phyloP scores from a whole-genome alignment of 345 rosid genomes.

The Linum usitatissimum region DNA sequence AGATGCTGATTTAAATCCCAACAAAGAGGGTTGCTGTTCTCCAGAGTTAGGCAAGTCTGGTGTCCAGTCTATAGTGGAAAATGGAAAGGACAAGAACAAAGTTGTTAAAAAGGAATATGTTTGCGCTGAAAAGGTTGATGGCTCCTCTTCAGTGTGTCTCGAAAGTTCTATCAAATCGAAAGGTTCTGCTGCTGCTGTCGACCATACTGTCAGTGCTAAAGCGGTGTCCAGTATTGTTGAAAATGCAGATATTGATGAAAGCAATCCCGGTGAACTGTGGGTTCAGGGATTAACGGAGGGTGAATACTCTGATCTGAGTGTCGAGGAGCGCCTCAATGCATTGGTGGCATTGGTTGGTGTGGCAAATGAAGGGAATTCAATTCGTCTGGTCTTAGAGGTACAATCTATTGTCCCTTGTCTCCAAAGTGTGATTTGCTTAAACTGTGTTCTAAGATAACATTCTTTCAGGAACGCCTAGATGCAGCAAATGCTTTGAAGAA shows the following conservation, averaged over 20 bases:
- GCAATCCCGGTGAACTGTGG: conserved; percentile 68
- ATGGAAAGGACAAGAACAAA: conserved; percentile 25
- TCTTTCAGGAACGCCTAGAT: conserved; percentile 80
- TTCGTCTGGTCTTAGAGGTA: conserved; percentile 64
- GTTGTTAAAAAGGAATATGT: conserved; percentile 24
- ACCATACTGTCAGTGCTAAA: conserved; percentile 18
- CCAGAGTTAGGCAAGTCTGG: conserved; percentile 15
- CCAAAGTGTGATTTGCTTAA: conserved; percentile 6
- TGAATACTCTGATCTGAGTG: conserved; percentile 62
- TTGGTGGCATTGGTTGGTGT: conserved; percentile 63
- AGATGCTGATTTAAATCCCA: conserved; percentile 34
- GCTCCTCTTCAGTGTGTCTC: conserved; percentile 23
- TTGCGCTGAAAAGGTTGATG: conserved; percentile 19
- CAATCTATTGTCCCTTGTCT: not conserved
- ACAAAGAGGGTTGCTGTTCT: conserved; percentile 27
- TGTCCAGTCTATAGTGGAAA: conserved; percentile 19
- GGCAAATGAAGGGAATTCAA: conserved; percentile 69
- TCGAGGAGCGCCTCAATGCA: conserved; percentile 73
- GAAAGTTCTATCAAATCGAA: conserved; percentile 22
- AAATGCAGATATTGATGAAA: conserved; percentile 49
- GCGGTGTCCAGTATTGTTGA: conserved; percentile 18
- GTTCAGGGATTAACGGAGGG: conserved; percentile 77
- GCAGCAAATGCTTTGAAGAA: conserved; percentile 80
- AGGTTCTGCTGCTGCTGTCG: conserved; percentile 16
- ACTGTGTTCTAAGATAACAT: conserved; percentile 17